phyloP scores from a whole-genome alignment of 345 rosid genomes.

The Pistacia integerrima region DNA sequence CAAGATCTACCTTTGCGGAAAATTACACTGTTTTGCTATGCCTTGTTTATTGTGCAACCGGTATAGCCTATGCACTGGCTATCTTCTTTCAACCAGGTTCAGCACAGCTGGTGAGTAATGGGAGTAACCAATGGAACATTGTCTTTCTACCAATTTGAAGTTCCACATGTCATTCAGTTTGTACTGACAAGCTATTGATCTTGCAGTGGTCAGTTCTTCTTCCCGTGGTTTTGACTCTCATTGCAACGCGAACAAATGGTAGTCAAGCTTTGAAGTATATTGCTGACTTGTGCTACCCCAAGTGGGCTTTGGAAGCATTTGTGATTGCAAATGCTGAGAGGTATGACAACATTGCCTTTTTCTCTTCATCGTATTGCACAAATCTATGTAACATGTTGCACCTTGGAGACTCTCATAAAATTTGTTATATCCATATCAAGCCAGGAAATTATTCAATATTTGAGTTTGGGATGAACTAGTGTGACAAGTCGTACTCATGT shows the following conservation, averaged over 20 bases:
- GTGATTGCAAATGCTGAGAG: constrained; percentile 79
- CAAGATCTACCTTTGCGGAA: constrained; percentile 77
- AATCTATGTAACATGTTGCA: background rate
- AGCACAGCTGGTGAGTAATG: constrained; percentile 86
- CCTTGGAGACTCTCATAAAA: background rate
- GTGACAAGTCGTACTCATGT: too few species aligned
- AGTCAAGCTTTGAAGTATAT: constrained; percentile 39
- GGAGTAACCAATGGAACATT: background rate
- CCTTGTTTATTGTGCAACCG: constrained; percentile 94
- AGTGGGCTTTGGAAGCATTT: constrained; percentile 90
- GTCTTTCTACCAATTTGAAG: background rate
- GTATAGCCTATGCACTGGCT: constrained; percentile 85
- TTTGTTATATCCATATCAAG: background rate
- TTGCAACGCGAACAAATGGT: constrained; percentile 60
- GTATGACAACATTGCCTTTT: constrained; percentile 30
- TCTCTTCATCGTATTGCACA: background rate
- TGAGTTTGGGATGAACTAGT: background rate
- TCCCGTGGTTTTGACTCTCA: constrained; percentile 90
- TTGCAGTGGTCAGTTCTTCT: constrained; percentile 95
- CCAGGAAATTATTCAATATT: background rate
- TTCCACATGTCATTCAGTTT: constrained; percentile 2
- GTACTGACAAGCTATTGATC: constrained; percentile 14
- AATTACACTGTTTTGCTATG: constrained; percentile 80
- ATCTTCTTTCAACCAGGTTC: constrained; percentile 79
- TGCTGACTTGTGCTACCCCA: constrained; percentile 71